A percentile compares a stretch with the other conserved stretches of the same genome.
Conservation (phyloP, 2,329 filamentous ascomycete genomes). For the Epichloe baconii region DNA sequence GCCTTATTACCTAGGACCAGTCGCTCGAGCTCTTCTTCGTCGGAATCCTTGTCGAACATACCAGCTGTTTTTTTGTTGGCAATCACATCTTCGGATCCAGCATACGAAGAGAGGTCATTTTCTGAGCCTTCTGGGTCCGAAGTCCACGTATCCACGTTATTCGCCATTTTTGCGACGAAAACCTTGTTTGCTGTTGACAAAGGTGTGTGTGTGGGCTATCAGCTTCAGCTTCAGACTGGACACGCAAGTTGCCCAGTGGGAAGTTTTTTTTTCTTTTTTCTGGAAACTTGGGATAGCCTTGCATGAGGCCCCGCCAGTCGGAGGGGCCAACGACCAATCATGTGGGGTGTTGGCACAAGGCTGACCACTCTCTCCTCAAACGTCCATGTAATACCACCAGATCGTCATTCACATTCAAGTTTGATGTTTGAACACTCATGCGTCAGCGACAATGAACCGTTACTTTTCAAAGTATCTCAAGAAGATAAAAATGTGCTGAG, state of each 20-base stretch:
- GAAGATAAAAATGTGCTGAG: too few species aligned
- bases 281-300: neutral
- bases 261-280: neutral
- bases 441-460: too few species aligned
- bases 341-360: too few species aligned
- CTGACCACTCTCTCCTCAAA: too few species aligned
- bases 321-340: too few species aligned
- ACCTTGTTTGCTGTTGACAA: neutral
- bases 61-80: slow-evolving; percentile 16
- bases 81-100: slow-evolving; percentile 15
- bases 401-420: too few species aligned
- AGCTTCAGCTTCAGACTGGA: neutral
- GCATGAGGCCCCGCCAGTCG: neutral
- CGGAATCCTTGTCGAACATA: slow-evolving; percentile 56
- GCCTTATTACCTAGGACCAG: slow-evolving; percentile 77
- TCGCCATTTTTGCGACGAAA: slow-evolving; percentile 17
- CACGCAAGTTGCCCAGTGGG: slow-evolving; percentile 5
- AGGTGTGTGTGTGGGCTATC: neutral
- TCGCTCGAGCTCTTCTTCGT: slow-evolving; percentile 75
- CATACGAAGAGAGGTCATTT: slow-evolving; percentile 15
- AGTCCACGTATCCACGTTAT: slow-evolving; percentile 16
- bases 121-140: slow-evolving; percentile 18
- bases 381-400: too few species aligned
- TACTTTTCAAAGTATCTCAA: too few species aligned
- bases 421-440: too few species aligned